A percentile compares a stretch with the other conserved stretches of the same genome.
phyloP scores from a whole-genome alignment of 495 filamentous ascomycete genomes.

The Xylaria castorea region DNA sequence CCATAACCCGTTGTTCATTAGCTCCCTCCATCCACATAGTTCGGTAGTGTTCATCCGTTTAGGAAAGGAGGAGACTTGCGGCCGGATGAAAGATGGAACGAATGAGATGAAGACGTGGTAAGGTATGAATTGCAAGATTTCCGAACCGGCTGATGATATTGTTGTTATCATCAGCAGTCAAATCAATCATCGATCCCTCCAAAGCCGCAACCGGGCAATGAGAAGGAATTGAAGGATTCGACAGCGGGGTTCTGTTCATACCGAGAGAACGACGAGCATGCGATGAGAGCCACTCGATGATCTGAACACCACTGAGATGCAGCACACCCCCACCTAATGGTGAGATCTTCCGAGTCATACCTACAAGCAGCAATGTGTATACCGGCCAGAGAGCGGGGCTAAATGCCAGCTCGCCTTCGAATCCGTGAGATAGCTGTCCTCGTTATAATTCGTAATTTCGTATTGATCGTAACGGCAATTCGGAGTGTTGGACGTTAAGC shows the following conservation, averaged over 20 bases:
- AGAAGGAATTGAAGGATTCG: neutral
- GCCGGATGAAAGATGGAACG: neutral
- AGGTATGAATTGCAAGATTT: neutral
- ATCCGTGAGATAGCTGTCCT: neutral
- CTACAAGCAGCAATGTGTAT: neutral
- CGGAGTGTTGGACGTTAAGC: neutral
- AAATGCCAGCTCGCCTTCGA: neutral
- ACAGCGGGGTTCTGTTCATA: neutral
- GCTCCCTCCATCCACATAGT: neutral
- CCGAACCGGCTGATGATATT: neutral
- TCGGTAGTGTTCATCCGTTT: neutral
- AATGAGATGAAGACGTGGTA: neutral
- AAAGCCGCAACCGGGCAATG: neutral
- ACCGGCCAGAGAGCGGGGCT: neutral
- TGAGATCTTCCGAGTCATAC: neutral
- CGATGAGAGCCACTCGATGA: neutral
- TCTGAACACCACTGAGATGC: neutral
- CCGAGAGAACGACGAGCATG: neutral
- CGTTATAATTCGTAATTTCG: slow-evolving; percentile 18
- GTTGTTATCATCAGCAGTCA: neutral
- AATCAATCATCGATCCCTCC: neutral
- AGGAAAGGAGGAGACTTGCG: neutral
- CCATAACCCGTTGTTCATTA: neutral
- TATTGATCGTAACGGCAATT: neutral
- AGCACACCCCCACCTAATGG: neutral